Evolutionary conservation across 208 protist species (phyloP).

Genomic region (Trypanosomatidae sp.): DNA sequence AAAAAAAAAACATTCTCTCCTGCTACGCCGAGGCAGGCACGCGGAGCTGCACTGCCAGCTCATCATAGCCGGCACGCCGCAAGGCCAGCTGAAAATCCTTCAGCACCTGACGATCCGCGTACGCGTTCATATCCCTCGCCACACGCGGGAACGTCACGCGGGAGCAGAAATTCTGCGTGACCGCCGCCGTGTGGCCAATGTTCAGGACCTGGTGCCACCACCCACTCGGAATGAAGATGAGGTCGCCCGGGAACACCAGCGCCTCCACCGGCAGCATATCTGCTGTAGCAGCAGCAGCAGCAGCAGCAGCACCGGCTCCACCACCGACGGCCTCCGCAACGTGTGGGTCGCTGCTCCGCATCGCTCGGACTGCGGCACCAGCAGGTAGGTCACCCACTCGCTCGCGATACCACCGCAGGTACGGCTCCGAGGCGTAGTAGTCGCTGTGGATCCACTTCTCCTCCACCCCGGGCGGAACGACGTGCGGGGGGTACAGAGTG

Average conservation of each 20-base stretch:
- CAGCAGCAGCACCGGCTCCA: neutral
- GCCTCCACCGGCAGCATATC: conserved; percentile 28
- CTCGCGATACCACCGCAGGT: conserved; percentile 34
- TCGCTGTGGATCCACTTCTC: conserved; percentile 40
- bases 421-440: conserved; percentile 48
- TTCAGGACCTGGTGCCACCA: conserved; percentile 61
- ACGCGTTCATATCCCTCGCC: conserved; percentile 26
- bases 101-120: conserved; percentile 12
- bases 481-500: conserved; percentile 37
- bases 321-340: neutral
- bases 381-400: neutral
- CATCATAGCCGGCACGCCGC: neutral
- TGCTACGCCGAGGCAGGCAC: too few relatives aligned
- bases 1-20: too few relatives aligned
- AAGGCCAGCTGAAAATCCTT: conserved; percentile 16
- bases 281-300: too few relatives aligned
- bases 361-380: neutral
- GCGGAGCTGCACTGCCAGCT: conserved; percentile 11
- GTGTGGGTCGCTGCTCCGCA: conserved; percentile 3
- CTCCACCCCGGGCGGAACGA: conserved; percentile 36
- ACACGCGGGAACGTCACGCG: conserved; percentile 36
- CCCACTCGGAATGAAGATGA: conserved; percentile 46
- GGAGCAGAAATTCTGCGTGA: conserved; percentile 47
- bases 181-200: conserved; percentile 36
- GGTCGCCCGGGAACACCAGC: conserved; percentile 34